Base-by-base conservation (phyloP, 1,139 yeast species). In the Lodderomyces orthopsilosis region DNA sequence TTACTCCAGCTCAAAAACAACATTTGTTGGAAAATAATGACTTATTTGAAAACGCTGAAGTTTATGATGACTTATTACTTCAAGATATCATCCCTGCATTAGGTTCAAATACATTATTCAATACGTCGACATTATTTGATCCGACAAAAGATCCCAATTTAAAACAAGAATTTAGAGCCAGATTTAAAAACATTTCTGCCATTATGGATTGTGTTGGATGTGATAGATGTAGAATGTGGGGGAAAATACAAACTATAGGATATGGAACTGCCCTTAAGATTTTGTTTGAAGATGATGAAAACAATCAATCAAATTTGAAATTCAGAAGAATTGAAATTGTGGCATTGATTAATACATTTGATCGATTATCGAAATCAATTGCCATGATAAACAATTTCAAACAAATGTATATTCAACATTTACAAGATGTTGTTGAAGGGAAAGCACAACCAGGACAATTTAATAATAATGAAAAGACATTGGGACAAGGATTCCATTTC, bases 161-260 rank as follows among this genome's bases (percentile, higher is more conserved):
- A 47, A 93, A 93, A 57, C 82, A 85, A 50, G 98, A 93, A 56
- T 91, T 93, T 66, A 77, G 94, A 51, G 65, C 78, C 36, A 83
- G 95, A 46, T 94, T 93, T 63, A 83, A 82, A 59, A 94, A 93
- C 61, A 95, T 93, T 27, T 84, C 95, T 26, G 85, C 88, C 41
- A 81, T 93, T 41, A 93, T 94, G 97, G 96, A 93, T 64, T 93
- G 98, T 70, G 98, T 93, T 39, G 97, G 96, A 32, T 93, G 98
- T 68, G 98, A 93, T 62, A 77, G 98, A 61, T 93, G 98, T 63
- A 79, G 98, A 58, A 73, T 94, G 67, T 93, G 98, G 98, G 98
- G 98, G 14, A 93, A 94, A 64, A 78, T 93, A 22, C 98, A 93
- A 68, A 89, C 96, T 1, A 89, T 94, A 17, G 98, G 98, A 21